Base-by-base conservation (phyloP, 768 basidiomycete species). In the Daedaleopsis sinensis region DNA sequence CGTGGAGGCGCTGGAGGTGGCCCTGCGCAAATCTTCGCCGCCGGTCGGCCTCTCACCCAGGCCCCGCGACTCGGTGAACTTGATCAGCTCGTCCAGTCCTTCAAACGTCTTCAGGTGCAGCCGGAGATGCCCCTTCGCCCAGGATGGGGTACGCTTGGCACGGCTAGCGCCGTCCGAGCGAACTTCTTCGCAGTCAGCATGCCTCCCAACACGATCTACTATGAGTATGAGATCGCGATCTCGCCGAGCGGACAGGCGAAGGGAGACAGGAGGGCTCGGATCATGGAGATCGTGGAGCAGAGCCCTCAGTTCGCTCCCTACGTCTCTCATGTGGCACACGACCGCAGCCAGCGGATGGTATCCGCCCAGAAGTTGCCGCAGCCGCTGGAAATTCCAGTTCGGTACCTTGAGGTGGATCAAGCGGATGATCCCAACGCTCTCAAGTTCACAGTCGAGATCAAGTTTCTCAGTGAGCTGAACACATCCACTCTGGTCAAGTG, bases 101-200 rank as follows among this genome's bases (percentile, higher is more conserved):
- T 79, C 53, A 70, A 66, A 16, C 68, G 72, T 74, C 32, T 63
- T 74, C 76, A 9, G 2, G 42, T 64, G 4, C 35, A 57, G 27
- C 61, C 52, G 9, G 59, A 68, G 52, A 72, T 71, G 62, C 86
- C 86, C 11, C 72, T 84, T 8, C 79, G 86, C 19, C 84, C 86
- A 1, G 84, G 84, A 0, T 89, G 74, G 62, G 86, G 87, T 10
- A 84, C 79, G 0, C 61, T 72, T 3, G 87, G 87, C 24, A 76
- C 55, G 10, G 64, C 77, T 0, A 78, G 85, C 63, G 80, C 71
- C 0, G 71, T 89, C 16, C 79, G 89, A 1, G 79, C 87, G 21
- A 90, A 89, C 68, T 88, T 88, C 73, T 88, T 88, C 70, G 67
- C 84, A 0, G 66, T 89, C 12, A 78, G 70, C 36, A 66, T 82